phyloP scores from a whole-genome alignment of 2,329 filamentous ascomycete species.

The Sclerotinia nivalis region DNA sequence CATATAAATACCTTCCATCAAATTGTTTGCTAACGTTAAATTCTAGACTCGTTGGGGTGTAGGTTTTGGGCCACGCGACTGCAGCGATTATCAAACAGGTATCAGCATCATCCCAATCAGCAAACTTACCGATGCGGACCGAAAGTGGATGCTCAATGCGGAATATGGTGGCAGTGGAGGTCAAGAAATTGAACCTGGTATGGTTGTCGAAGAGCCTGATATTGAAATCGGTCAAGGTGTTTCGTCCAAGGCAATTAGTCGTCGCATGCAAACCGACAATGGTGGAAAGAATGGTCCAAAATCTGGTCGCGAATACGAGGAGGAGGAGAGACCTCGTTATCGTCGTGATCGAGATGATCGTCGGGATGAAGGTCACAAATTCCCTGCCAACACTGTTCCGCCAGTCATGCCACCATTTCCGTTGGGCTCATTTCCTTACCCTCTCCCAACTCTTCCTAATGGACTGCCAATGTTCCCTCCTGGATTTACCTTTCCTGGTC shows the following conservation, averaged over 20 bases:
- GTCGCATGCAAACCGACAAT: conserved; percentile 69
- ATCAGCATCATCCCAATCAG: conserved; percentile 91
- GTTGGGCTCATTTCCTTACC: conserved; percentile 42
- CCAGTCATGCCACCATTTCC: conserved; percentile 30
- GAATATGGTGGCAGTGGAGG: conserved; percentile 93
- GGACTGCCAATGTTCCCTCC: conserved; percentile 54
- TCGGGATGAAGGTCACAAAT: conserved; percentile 29
- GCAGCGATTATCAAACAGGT: conserved; percentile 91
- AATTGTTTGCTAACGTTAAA: conserved; percentile 18
- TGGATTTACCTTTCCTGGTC: conserved; percentile 45
- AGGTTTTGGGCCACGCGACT: conserved; percentile 93
- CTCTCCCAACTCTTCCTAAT: conserved; percentile 49
- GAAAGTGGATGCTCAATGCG: conserved; percentile 95
- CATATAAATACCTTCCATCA: background rate
- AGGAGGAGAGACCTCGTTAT: conserved; percentile 36
- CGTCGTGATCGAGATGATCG: conserved; percentile 29
- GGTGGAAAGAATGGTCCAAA: conserved; percentile 65
- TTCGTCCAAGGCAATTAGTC: conserved; percentile 82
- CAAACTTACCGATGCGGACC: conserved; percentile 90
- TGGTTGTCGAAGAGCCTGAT: conserved; percentile 95
- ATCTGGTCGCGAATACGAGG: conserved; percentile 46
- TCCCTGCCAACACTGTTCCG: conserved; percentile 30
- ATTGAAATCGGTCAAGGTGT: conserved; percentile 98
- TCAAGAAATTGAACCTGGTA: conserved; percentile 72
- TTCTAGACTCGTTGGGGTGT: conserved; percentile 91